These are phyloP conservation scores for Dissophora globulifera DNA, from an alignment of 192 early-diverging fungal genomes.

Conservation along the genomic window DNA sequence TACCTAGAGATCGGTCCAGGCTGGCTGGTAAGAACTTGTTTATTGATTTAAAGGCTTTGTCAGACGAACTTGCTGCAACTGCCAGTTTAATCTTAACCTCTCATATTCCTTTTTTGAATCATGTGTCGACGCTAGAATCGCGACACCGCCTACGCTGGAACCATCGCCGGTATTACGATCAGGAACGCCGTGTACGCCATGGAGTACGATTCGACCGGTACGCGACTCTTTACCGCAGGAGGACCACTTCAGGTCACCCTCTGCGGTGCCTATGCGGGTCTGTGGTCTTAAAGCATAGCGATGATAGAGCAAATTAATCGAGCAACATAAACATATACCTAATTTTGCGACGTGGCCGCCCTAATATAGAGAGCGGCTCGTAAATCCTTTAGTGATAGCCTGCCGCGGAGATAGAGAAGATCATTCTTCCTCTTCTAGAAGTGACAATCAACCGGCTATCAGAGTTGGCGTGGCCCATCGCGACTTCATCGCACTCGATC, in stretches of 20 bases:
- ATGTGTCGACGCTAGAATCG: conserved; percentile 31
- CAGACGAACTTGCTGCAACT: not conserved
- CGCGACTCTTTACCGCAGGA: conserved; percentile 68
- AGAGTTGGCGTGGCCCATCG: not conserved
- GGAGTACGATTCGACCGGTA: conserved; percentile 56
- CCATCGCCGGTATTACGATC: conserved; percentile 61
- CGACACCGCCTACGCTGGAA: conserved; percentile 56
- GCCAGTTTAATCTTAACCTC: not conserved
- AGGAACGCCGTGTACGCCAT: conserved; percentile 73
- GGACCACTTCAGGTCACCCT: conserved; percentile 64
- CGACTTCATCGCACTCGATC: not conserved
- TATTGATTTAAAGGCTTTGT: not conserved
- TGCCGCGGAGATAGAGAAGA: no score
- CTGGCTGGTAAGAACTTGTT: conserved; percentile 52
- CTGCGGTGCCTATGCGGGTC: conserved; percentile 51
- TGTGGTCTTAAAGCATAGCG: conserved; percentile 55
- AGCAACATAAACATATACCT: no score
- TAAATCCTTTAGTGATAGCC: no score
- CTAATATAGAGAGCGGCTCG: no score
- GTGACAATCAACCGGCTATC: not conserved
- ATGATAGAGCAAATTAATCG: no score
- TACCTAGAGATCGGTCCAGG: conserved; percentile 58
- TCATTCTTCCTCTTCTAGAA: no score
- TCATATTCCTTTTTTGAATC: not conserved
- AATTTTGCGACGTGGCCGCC: no score